Evolutionary conservation across 1,284 basidiomycete genomes (phyloP).

Genomic region (Irpex sp.): DNA sequence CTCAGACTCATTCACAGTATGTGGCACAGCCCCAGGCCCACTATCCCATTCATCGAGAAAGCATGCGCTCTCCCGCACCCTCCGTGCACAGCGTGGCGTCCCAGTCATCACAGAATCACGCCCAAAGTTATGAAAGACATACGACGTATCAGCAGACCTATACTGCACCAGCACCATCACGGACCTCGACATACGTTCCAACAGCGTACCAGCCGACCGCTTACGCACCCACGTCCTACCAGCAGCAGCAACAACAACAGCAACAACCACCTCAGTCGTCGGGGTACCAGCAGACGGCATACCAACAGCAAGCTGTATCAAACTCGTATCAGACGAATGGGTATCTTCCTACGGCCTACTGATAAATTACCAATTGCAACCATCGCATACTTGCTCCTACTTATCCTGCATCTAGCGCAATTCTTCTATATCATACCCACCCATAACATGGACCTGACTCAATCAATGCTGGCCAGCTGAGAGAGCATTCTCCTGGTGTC

Average conservation of each 20-base stretch:
- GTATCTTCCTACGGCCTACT: neutral
- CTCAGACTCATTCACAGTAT: neutral
- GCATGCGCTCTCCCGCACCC: conserved; percentile 4
- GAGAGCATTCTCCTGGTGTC: neutral
- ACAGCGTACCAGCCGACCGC: conserved; percentile 5
- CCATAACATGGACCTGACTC: neutral
- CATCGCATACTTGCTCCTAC: neutral
- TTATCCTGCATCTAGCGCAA: neutral
- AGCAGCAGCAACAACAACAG: conserved; percentile 1
- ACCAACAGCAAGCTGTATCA: neutral
- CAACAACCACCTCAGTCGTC: neutral
- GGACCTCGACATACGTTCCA: conserved; percentile 1
- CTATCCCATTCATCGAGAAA: neutral
- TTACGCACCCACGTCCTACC: conserved; percentile 2
- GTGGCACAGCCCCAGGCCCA: neutral
- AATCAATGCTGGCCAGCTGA: neutral
- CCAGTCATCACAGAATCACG: neutral
- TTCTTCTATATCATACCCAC: neutral
- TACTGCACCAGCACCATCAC: conserved; percentile 1
- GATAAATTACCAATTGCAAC: neutral
- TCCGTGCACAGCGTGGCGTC: conserved; percentile 3
- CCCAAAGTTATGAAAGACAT: neutral
- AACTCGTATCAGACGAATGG: neutral
- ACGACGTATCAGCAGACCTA: neutral
- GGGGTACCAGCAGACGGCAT: conserved; percentile 1